Percentiles rank a stretch among this genome's conserved stretches.
Evolutionary conservation across 2,329 filamentous ascomycete species (phyloP).

Genomic region (Monosporascus sp.): DNA sequence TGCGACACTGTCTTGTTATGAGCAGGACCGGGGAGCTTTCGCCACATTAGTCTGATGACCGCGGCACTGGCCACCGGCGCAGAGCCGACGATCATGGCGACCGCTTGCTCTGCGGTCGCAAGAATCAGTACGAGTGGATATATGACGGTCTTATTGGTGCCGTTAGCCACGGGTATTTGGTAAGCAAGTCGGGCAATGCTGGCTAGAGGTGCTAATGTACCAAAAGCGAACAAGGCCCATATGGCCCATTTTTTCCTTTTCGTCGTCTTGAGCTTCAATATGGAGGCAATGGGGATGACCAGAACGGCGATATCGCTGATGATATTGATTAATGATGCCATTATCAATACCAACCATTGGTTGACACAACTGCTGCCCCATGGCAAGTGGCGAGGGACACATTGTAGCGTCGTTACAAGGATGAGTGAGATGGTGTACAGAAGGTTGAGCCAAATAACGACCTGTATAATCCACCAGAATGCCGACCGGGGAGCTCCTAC

Average conservation of each 20-base stretch:
- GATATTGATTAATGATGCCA: slow-evolving; percentile 21
- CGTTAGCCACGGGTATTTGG: slow-evolving; percentile 12
- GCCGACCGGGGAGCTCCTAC: slow-evolving; percentile 7
- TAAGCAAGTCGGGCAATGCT: slow-evolving; percentile 20
- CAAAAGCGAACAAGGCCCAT: slow-evolving; percentile 24
- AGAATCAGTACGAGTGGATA: slow-evolving; percentile 17
- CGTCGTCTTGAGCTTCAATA: slow-evolving; percentile 24
- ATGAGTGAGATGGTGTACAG: slow-evolving; percentile 20
- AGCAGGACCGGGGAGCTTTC: neutral
- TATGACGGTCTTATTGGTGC: slow-evolving; percentile 16
- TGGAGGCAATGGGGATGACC: slow-evolving; percentile 22
- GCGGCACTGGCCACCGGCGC: slow-evolving; percentile 15
- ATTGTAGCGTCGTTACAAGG: slow-evolving; percentile 17
- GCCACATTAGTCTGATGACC: slow-evolving; percentile 9
- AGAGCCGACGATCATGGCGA: slow-evolving; percentile 18
- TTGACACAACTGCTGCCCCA: slow-evolving; percentile 19
- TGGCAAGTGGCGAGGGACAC: slow-evolving; percentile 13
- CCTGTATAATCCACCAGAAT: slow-evolving; percentile 20
- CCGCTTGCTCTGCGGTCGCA: slow-evolving; percentile 16
- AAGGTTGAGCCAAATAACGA: slow-evolving; percentile 16
- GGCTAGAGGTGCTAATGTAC: slow-evolving; percentile 20
- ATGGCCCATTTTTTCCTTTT: slow-evolving; percentile 23
- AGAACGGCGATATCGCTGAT: slow-evolving; percentile 21
- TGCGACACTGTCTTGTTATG: slow-evolving; percentile 7
- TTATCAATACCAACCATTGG: slow-evolving; percentile 16